Evolutionary conservation across 306 rosid genomes (phyloP), one percentile per base, ranked within the genome.

Genomic region (Oemleria cerasiformis): DNA sequence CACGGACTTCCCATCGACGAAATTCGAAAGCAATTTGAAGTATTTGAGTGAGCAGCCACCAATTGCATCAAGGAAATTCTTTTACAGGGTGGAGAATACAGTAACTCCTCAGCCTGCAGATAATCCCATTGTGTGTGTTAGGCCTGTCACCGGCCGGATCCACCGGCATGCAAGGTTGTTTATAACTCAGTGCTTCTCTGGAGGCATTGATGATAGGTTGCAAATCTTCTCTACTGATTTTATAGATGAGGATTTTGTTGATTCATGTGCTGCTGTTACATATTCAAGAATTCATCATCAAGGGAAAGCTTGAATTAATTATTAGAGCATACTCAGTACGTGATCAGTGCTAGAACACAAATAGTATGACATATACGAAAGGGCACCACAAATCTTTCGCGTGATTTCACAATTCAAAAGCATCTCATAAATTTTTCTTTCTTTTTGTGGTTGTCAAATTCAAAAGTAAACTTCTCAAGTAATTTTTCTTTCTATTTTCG

Each of bases 21-120:
- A 93, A 48, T 93, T 93, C 19, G 88, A 91, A 11, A 84, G 87
- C 34, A 93, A 93, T 58, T 47, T 91, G 81, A 86, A 93, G 83
- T 78, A 79, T 80, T 67, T 91, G 88, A 69, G 88, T 19, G 86
- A 86, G 70, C 96, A 88, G 10, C 76, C 88, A 2, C 79, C 94
- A 21, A 86, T 77, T 67, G n/a, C 84, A 7, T 64, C 87, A 0
- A 82, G 98, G 73, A 91, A 80, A 12, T 93, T 76, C 68, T 93
- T 93, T 59, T 87, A 93, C 42, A 87, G 97, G 78, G 87, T 93
- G 77, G 97, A 93, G 90, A 93, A 93, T 62, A 91, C 96, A 9
- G 94, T 83, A 16, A 93, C 97, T 0, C 94, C 98, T 0, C 85
- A 79, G 60, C n/a, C n/a, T n/a, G 68, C 92, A 0, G 91, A 93